Percentiles rank a stretch among this genome's conserved stretches.
Evolutionary conservation across 1,284 basidiomycete genomes (phyloP).

Genomic region (Fomitopsis pinicola): DNA sequence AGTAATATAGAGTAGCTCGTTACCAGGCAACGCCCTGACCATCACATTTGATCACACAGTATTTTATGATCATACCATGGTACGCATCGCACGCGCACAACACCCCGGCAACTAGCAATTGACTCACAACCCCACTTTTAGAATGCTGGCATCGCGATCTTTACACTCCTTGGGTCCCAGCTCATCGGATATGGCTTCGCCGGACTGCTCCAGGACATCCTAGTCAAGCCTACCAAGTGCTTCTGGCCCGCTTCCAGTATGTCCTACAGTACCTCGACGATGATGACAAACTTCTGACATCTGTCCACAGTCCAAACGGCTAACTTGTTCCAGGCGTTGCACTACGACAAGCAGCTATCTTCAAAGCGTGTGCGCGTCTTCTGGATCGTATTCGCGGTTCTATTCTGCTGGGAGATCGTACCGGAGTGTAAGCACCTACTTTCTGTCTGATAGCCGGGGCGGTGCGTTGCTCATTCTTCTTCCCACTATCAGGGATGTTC

Average conservation of each 20-base stretch:
- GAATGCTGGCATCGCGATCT: conserved; percentile 32
- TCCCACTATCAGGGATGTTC: conserved; percentile 8
- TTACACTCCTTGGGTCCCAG: conserved; percentile 19
- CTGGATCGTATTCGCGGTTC: conserved; percentile 25
- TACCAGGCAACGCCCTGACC: not conserved
- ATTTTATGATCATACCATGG: conserved; percentile 30
- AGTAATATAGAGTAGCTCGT: not conserved
- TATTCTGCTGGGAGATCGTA: conserved; percentile 33
- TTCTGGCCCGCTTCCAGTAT: conserved; percentile 18
- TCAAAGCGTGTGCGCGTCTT: conserved; percentile 30
- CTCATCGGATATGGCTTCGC: conserved; percentile 22
- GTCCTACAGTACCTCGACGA: not conserved
- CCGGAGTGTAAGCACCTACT: conserved; percentile 40
- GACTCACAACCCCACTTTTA: not conserved
- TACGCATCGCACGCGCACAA: not conserved
- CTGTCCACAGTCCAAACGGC: conserved; percentile 24
- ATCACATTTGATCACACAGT: not conserved
- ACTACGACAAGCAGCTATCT: conserved; percentile 35
- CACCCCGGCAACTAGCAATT: not conserved
- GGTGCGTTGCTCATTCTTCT: not conserved
- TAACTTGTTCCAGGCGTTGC: conserved; percentile 51
- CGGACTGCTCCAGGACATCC: conserved; percentile 33
- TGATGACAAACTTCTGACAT: not conserved
- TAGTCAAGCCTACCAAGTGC: conserved; percentile 30
- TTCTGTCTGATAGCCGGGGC: not conserved